Percentiles rank a stretch among this genome's conserved stretches.
Evolutionary conservation across 2,329 filamentous ascomycete genomes (phyloP).

Genomic region (Neoscytalidium dimidiatum): DNA sequence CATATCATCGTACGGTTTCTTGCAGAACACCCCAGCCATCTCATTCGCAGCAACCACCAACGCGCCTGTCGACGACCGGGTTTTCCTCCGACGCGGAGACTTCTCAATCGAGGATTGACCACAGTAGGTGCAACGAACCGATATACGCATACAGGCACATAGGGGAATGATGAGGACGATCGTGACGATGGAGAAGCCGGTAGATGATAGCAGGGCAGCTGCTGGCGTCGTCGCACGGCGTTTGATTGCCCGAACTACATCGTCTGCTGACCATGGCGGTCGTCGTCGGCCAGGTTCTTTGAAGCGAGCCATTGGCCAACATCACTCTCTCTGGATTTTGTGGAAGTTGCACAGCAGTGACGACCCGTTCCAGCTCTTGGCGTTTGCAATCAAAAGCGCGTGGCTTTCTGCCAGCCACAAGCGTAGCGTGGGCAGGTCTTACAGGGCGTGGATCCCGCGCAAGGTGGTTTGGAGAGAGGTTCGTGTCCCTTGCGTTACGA

Average conservation of each 20-base stretch:
- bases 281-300: background rate
- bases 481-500: constrained; percentile 17
- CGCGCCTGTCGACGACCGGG: background rate
- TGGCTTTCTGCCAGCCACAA: constrained; percentile 13
- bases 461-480: constrained; percentile 4
- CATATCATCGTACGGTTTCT: background rate
- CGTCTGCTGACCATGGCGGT: constrained; percentile 16
- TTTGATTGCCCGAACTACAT: constrained; percentile 11
- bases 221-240: constrained; percentile 7
- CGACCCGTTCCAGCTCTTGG: constrained; percentile 17
- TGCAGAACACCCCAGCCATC: background rate
- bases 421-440: constrained; percentile 15
- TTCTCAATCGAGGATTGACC: background rate
- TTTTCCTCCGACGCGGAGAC: background rate
- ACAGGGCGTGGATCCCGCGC: constrained; percentile 14
- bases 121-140: background rate
- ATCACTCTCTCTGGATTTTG: background rate
- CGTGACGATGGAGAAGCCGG: background rate
- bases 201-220: constrained; percentile 5
- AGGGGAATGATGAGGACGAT: background rate
- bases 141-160: constrained; percentile 8
- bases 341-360: constrained; percentile 18
- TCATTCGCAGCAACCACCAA: background rate
- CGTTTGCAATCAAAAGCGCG: constrained; percentile 11
- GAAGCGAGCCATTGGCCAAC: constrained; percentile 4